These are phyloP conservation scores for Pythium biforme DNA, from an alignment of 352 stramenopile genomes.

Conservation along the genomic window DNA sequence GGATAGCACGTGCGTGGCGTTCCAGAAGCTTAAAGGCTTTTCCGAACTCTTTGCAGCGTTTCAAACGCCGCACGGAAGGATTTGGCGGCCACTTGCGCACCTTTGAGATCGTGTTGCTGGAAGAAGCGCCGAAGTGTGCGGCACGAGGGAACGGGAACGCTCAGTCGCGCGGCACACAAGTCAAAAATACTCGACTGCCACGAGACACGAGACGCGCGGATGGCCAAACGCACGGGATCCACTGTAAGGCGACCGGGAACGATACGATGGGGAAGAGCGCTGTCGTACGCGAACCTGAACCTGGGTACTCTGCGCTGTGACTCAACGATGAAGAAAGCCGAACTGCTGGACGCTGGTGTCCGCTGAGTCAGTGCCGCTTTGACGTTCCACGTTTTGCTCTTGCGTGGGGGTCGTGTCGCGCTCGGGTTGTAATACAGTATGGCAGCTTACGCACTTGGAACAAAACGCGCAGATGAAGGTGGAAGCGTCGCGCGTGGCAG, in stretches of 20 bases:
- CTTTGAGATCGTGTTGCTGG: conserved; percentile 3
- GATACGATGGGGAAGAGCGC: too few species aligned
- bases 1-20: neutral
- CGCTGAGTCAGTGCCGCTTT: too few species aligned
- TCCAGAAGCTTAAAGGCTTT: neutral
- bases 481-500: conserved; percentile 5
- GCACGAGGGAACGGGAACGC: too few species aligned
- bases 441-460: neutral
- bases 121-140: conserved; percentile 9
- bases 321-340: too few species aligned
- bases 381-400: too few species aligned
- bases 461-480: neutral
- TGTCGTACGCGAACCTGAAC: too few species aligned
- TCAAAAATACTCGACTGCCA: neutral
- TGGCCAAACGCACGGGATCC: neutral
- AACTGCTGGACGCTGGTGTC: too few species aligned
- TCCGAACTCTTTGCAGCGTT: neutral
- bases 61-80: neutral
- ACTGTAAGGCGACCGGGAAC: too few species aligned
- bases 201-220: neutral
- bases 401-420: too few species aligned
- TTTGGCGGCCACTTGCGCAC: neutral
- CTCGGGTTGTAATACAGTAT: too few species aligned
- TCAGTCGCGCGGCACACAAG: neutral
- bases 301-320: too few species aligned